Evolutionary conservation across 768 basidiomycete genomes (phyloP).

Genomic region (Naganishia vaughanmartiniae): DNA sequence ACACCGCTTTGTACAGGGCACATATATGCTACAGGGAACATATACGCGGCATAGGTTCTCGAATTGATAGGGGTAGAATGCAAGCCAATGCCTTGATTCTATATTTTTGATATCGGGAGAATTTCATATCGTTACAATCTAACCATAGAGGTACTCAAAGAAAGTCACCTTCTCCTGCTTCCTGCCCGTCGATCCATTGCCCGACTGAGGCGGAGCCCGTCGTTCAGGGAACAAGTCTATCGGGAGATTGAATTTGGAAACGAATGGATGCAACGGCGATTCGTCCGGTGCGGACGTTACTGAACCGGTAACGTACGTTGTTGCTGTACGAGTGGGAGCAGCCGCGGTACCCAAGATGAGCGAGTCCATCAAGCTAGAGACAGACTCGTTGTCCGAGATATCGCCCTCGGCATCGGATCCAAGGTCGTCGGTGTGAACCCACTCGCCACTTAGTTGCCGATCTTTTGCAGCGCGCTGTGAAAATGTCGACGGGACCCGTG

Average conservation of each 20-base stretch:
- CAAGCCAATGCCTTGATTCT: too few species aligned
- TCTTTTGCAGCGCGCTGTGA: neutral
- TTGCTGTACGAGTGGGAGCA: neutral
- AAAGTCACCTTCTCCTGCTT: slow-evolving; percentile 47
- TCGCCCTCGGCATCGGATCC: slow-evolving; percentile 22
- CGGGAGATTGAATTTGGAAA: slow-evolving; percentile 28
- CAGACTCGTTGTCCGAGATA: slow-evolving; percentile 27
- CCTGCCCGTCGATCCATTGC: neutral
- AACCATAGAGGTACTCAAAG: slow-evolving; percentile 50
- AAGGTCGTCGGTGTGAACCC: slow-evolving; percentile 12
- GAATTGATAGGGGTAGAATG: too few species aligned
- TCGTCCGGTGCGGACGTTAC: neutral
- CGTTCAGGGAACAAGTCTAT: slow-evolving; percentile 28
- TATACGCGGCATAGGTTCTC: too few species aligned
- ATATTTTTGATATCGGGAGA: too few species aligned
- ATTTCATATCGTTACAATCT: neutral
- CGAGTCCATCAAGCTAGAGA: slow-evolving; percentile 28
- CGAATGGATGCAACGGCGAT: slow-evolving; percentile 22
- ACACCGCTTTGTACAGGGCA: too few species aligned
- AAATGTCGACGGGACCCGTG: slow-evolving; percentile 5
- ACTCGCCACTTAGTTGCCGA: slow-evolving; percentile 3
- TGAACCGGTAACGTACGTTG: neutral
- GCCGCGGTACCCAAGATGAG: slow-evolving; percentile 19
- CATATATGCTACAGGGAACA: too few species aligned
- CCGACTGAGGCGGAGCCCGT: slow-evolving; percentile 4